A percentile compares a stretch with the other conserved stretches of the same genome.
Conservation (phyloP, 768 basidiomycete genomes). For the Russula olivacea region DNA sequence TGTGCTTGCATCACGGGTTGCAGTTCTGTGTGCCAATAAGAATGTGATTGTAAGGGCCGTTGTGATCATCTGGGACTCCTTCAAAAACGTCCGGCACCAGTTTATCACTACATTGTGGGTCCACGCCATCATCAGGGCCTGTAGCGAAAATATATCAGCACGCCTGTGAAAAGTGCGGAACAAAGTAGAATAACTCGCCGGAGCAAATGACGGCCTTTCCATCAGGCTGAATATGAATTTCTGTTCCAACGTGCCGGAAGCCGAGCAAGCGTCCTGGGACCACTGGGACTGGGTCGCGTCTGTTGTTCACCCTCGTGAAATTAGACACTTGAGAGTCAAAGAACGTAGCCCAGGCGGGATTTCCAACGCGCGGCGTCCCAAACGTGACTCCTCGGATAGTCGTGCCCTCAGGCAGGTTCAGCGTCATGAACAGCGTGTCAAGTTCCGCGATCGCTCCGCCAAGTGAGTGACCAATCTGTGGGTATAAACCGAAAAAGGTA, state of each 20-base stretch:
- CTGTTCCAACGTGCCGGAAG: conserved; percentile 15
- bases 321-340: conserved; percentile 20
- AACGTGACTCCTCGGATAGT: conserved; percentile 22
- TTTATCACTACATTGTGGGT: conserved; percentile 47
- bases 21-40: conserved; percentile 46
- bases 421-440: conserved; percentile 22
- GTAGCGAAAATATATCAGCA: not conserved
- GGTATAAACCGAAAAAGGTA: not conserved
- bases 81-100: conserved; percentile 46
- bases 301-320: conserved; percentile 24
- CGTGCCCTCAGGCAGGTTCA: conserved; percentile 22
- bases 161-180: not conserved
- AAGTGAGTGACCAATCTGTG: conserved; percentile 19
- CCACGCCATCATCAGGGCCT: conserved; percentile 48
- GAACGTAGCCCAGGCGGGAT: conserved; percentile 11
- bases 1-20: conserved; percentile 17
- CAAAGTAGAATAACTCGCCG: not conserved
- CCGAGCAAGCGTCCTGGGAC: conserved; percentile 20
- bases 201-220: conserved; percentile 13
- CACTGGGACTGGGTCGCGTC: conserved; percentile 19
- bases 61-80: conserved; percentile 42
- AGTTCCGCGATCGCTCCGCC: conserved; percentile 24
- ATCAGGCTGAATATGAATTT: conserved; percentile 18
- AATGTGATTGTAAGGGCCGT: conserved; percentile 53
- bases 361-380: conserved; percentile 24